Evolutionary conservation across 352 stramenopile genomes (phyloP).

Genomic region (Aphanomyces euteiches): DNA sequence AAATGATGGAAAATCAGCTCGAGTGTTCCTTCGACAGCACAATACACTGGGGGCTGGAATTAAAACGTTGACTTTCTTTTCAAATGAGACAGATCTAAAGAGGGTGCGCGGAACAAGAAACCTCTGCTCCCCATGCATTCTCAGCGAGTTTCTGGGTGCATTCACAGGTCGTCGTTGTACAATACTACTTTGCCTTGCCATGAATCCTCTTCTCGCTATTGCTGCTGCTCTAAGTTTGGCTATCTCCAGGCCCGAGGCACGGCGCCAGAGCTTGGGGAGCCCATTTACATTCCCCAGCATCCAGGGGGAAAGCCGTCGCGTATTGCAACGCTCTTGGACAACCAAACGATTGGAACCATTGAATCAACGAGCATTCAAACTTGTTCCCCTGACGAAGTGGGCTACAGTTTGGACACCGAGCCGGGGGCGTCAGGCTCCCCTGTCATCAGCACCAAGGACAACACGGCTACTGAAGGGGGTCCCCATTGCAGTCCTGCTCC

Average conservation of each 20-base stretch:
- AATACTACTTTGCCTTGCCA: too few species aligned
- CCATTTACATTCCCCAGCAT: slow-evolving; percentile 55
- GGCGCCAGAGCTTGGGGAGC: slow-evolving; percentile 35
- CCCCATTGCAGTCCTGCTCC: too few species aligned
- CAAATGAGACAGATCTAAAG: too few species aligned
- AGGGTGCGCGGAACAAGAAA: too few species aligned
- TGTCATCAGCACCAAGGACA: slow-evolving; percentile 57
- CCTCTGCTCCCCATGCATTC: too few species aligned
- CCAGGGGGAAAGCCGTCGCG: slow-evolving; percentile 39
- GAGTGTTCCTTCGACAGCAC: too few species aligned
- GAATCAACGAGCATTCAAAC: background rate
- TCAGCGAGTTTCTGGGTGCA: too few species aligned
- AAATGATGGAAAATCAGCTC: too few species aligned
- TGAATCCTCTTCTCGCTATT: too few species aligned
- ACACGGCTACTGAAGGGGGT: slow-evolving; percentile 58
- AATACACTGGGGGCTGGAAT: too few species aligned
- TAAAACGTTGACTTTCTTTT: too few species aligned
- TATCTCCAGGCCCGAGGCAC: slow-evolving; percentile 38
- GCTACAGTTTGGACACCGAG: slow-evolving; percentile 65
- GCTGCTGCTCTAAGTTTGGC: slow-evolving; percentile 33
- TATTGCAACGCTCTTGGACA: slow-evolving; percentile 37
- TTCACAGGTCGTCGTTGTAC: too few species aligned
- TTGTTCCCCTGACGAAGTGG: slow-evolving; percentile 39
- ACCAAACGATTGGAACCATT: slow-evolving; percentile 31
- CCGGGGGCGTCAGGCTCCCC: slow-evolving; percentile 61